phyloP scores from a whole-genome alignment of 495 filamentous ascomycete genomes.

The Aspergillus carlsbadensis region DNA sequence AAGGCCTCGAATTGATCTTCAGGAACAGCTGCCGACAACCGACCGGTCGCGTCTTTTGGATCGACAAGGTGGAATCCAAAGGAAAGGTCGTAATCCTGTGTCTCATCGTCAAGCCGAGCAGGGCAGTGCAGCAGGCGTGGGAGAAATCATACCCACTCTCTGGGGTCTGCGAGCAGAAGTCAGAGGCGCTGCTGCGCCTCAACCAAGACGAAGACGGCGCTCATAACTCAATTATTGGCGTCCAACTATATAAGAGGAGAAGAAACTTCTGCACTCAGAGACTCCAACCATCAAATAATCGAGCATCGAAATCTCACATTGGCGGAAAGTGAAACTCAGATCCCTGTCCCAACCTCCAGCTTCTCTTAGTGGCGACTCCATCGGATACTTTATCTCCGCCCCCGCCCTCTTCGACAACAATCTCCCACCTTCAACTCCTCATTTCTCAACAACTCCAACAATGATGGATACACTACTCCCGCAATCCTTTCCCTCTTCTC shows the following conservation, averaged over 20 bases:
- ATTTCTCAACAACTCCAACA: conserved; percentile 1
- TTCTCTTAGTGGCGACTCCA: too few relatives aligned
- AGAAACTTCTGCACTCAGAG: background rate
- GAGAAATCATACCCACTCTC: background rate
- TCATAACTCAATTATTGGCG: background rate
- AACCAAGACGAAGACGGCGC: background rate
- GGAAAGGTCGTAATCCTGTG: background rate
- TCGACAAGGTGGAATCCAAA: conserved; percentile 4
- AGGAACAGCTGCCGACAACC: background rate
- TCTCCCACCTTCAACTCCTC: background rate
- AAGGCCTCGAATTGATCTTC: conserved; percentile 2
- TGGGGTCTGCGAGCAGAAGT: background rate
- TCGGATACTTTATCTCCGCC: background rate
- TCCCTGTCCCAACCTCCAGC: too few relatives aligned
- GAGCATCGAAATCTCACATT: background rate
- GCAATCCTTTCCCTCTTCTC: conserved; percentile 26
- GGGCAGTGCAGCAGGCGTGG: conserved; percentile 1
- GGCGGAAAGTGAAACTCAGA: background rate
- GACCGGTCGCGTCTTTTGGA: conserved; percentile 2
- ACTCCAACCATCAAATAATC: background rate
- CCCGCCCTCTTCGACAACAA: background rate
- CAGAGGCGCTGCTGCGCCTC: conserved; percentile 7
- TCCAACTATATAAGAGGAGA: background rate
- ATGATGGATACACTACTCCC: conserved; percentile 30
- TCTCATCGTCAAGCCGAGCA: conserved; percentile 3